phyloP scores from a whole-genome alignment of 2,329 filamentous ascomycete species.

The Hypoxylon sp. region DNA sequence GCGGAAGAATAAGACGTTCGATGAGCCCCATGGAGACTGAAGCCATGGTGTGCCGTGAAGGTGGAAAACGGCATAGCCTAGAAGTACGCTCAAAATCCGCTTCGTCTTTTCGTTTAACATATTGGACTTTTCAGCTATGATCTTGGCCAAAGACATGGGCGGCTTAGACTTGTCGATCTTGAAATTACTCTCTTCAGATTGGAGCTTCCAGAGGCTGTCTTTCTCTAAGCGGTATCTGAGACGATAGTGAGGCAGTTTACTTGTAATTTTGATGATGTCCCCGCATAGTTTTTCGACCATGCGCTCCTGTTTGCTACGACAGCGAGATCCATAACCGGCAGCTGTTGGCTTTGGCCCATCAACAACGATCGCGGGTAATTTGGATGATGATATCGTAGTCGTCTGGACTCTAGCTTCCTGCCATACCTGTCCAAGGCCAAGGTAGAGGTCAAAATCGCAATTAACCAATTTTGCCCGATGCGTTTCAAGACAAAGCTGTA shows the following conservation, averaged over 20 bases:
- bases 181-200: conserved; percentile 16
- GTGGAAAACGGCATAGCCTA: conserved; percentile 23
- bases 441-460: conserved; percentile 24
- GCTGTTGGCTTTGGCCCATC: neutral
- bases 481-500: conserved; percentile 26
- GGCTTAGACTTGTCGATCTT: conserved; percentile 18
- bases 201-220: conserved; percentile 14
- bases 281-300: conserved; percentile 6
- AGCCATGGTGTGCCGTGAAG: conserved; percentile 31
- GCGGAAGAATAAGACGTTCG: conserved; percentile 23
- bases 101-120: conserved; percentile 27
- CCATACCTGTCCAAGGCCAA: conserved; percentile 14
- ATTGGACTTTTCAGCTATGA: conserved; percentile 3
- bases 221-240: conserved; percentile 9
- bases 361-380: neutral
- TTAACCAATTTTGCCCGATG: conserved; percentile 16
- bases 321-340: neutral
- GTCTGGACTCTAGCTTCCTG: conserved; percentile 26
- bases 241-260: conserved; percentile 7
- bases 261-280: conserved; percentile 8
- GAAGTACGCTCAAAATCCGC: conserved; percentile 23
- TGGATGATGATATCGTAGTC: neutral
- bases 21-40: conserved; percentile 24
- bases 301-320: conserved; percentile 1
- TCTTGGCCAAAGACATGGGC: conserved; percentile 8